Evolutionary conservation across 2,329 filamentous ascomycete species (phyloP).

Genomic region (Penicillium digitatum): DNA sequence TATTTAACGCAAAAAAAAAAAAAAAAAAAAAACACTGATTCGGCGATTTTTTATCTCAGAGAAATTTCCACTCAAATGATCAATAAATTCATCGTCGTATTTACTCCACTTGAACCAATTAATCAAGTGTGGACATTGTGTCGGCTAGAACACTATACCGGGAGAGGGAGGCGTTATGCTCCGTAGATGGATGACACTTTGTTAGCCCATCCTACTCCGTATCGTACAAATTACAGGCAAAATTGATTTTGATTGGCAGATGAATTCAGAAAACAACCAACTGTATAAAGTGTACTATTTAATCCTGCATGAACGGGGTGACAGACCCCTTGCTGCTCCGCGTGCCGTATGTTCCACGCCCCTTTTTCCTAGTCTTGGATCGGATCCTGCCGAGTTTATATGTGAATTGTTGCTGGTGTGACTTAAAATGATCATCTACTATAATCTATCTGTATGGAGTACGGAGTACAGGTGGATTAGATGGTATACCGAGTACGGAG

Average conservation of each 20-base stretch:
- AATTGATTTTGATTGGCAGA: neutral
- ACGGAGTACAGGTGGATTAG: too few species aligned
- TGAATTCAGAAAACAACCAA: constrained; percentile 1
- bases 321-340: constrained; percentile 32
- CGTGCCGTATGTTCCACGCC: constrained; percentile 33
- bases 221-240: neutral
- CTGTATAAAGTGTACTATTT: constrained; percentile 15
- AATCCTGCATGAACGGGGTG: constrained; percentile 25
- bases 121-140: neutral
- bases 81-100: neutral
- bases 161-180: constrained; percentile 1
- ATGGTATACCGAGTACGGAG: neutral
- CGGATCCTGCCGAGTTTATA: constrained; percentile 4
- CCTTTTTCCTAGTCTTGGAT: constrained; percentile 4
- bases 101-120: neutral
- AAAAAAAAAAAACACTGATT: neutral
- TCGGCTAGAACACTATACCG: neutral
- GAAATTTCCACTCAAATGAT: neutral
- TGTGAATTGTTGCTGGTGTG: neutral
- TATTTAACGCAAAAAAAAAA: constrained; percentile 4
- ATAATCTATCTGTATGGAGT: too few species aligned
- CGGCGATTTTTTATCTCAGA: constrained; percentile 2
- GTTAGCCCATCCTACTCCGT: neutral
- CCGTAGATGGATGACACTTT: neutral
- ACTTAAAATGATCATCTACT: too few species aligned